Percentiles rank a stretch among this genome's conserved stretches.
Conservation (phyloP, 129 eudicot species). For the Flaveria brownii region DNA sequence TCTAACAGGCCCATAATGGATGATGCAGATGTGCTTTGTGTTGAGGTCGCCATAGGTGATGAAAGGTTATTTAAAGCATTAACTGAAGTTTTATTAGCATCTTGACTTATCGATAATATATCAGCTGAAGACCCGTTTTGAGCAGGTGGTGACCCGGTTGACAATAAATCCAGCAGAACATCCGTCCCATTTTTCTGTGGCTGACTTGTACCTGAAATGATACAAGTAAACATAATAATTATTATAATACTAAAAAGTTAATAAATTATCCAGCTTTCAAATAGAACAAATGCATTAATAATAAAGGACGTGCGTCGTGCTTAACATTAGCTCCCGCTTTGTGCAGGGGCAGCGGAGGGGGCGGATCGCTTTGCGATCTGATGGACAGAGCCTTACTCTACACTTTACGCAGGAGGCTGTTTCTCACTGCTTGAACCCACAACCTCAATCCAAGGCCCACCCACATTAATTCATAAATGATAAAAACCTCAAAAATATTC, state of each 20-base stretch:
- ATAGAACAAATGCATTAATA: too few species aligned
- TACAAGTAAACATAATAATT: conserved; percentile 17
- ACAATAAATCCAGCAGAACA: conserved; percentile 79
- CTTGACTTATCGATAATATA: conserved; percentile 55
- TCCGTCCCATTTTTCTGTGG: conserved; percentile 72
- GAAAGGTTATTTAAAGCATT: conserved; percentile 43
- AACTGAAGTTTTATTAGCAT: conserved; percentile 41
- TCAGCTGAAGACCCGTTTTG: conserved; percentile 55
- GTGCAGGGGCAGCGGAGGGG: too few species aligned
- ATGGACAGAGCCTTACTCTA: too few species aligned
- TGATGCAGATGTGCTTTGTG: conserved; percentile 45
- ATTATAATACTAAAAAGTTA: not conserved
- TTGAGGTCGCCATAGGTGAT: conserved; percentile 45
- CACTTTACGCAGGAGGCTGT: too few species aligned
- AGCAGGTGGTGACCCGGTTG: conserved; percentile 69
- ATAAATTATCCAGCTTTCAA: not conserved
- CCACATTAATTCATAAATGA: not conserved
- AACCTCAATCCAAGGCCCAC: too few species aligned
- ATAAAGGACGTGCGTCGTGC: too few species aligned
- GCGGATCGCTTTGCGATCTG: too few species aligned
- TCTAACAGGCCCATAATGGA: conserved; percentile 74
- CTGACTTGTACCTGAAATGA: conserved; percentile 61
- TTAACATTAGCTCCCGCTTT: too few species aligned
- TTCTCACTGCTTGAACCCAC: too few species aligned
- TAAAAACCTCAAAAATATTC: not conserved